These are phyloP conservation scores for Oryza coarctata DNA, from an alignment of 176 grass and related monocot genomes.

Conservation along the genomic window DNA sequence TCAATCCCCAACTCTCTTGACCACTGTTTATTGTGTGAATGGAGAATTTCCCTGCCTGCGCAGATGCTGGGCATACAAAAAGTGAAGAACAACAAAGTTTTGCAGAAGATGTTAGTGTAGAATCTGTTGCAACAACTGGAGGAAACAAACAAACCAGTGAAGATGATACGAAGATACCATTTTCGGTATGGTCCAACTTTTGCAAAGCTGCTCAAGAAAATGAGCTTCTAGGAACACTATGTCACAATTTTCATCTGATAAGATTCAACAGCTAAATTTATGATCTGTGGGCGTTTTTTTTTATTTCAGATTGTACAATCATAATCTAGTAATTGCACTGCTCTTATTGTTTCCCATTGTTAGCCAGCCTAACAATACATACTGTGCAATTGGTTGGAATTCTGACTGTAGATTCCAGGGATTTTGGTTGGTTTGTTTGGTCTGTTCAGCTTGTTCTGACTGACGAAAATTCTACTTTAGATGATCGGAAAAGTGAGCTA, in stretches of 20 bases:
- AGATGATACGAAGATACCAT: slow-evolving; percentile 66
- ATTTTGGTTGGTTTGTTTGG: not conserved
- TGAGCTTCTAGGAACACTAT: not conserved
- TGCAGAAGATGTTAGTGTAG: slow-evolving; percentile 58
- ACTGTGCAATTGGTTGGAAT: not conserved
- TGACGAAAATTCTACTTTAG: not conserved
- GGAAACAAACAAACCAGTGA: slow-evolving; percentile 68
- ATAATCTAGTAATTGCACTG: not conserved
- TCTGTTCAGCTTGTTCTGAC: not conserved
- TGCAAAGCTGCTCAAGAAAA: not conserved
- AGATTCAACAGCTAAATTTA: not conserved
- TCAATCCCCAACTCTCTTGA: slow-evolving; percentile 25
- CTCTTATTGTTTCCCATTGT: not conserved
- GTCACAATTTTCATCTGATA: not conserved
- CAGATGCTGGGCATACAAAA: slow-evolving; percentile 68
- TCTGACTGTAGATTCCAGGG: not conserved
- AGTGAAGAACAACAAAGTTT: slow-evolving; percentile 59
- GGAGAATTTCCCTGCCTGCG: slow-evolving; percentile 34
- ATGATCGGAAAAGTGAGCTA: not conserved
- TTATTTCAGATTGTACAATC: not conserved
- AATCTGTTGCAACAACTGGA: slow-evolving; percentile 51
- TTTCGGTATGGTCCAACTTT: slow-evolving; percentile 46
- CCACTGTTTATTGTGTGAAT: slow-evolving; percentile 8
- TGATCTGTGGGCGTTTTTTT: not conserved
- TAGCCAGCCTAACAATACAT: not conserved